Evolutionary conservation across 78 protist genomes (phyloP).

Genomic region (Protostelium mycophagum): DNA sequence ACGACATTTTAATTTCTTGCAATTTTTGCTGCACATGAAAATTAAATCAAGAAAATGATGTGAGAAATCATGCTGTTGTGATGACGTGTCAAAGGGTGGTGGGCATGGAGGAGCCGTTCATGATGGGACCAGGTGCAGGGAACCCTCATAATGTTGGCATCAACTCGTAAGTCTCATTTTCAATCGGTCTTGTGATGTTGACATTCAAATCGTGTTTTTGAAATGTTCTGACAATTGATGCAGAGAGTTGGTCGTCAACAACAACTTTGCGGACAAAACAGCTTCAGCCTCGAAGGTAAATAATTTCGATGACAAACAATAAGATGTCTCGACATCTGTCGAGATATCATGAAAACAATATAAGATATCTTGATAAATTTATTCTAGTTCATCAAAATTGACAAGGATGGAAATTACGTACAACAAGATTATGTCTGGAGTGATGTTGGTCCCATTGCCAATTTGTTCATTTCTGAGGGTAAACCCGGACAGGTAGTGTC

Average conservation of each 20-base stretch:
- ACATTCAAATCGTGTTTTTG: background rate
- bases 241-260: conserved; percentile 3
- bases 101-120: background rate
- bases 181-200: too few species aligned
- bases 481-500: background rate
- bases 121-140: conserved; percentile 19
- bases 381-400: background rate
- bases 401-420: background rate
- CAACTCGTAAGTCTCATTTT: background rate
- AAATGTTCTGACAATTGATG: background rate
- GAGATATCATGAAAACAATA: too few species aligned
- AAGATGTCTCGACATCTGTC: too few species aligned
- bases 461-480: background rate
- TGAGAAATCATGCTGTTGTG: background rate
- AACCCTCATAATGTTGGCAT: background rate
- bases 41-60: too few species aligned
- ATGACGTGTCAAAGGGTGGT: background rate
- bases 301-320: background rate
- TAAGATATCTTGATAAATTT: too few species aligned
- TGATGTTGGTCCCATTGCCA: background rate
- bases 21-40: too few species aligned
- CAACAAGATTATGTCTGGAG: background rate
- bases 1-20: background rate
- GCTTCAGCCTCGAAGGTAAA: background rate
- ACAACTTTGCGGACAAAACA: background rate